A percentile compares a stretch with the other conserved stretches of the same genome.
Conservation (phyloP, 768 basidiomycete genomes). For the Udeniomyces megalosporus region DNA sequence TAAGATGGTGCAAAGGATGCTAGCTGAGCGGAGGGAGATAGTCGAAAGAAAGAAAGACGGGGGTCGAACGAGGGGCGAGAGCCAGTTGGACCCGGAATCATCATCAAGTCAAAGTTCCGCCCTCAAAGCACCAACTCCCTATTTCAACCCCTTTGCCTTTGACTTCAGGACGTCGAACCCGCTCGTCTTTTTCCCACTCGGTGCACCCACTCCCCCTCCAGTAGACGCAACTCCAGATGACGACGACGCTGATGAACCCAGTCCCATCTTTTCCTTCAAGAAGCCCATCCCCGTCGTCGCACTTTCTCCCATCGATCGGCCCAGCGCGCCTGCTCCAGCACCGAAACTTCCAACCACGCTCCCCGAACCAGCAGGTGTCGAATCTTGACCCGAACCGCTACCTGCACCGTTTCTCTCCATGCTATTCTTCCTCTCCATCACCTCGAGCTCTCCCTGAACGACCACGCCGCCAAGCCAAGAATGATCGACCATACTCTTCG, state of each 20-base stretch:
- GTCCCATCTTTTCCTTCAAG: neutral
- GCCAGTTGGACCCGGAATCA: no score
- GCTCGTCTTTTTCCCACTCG: constrained; percentile 11
- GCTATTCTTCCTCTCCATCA: constrained; percentile 32
- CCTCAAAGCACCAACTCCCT: no score
- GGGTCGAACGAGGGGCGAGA: no score
- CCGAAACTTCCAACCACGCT: neutral
- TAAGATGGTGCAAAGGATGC: no score
- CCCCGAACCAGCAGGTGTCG: neutral
- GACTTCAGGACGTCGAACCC: constrained; percentile 14
- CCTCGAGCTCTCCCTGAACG: constrained; percentile 80
- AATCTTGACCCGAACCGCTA: neutral
- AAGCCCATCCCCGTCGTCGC: no score
- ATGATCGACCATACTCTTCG: constrained; percentile 69
- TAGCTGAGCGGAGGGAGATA: no score
- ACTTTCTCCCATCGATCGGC: neutral
- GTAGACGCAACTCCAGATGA: neutral
- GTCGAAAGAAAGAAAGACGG: no score
- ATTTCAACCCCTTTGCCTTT: neutral
- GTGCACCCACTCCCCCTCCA: neutral
- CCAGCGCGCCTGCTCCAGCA: neutral
- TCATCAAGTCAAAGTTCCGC: no score
- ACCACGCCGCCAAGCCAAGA: constrained; percentile 60
- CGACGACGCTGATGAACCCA: neutral
- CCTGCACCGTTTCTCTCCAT: neutral